Base-by-base conservation (phyloP, 441 rosid species). In the Cnidoscolus chayamansa region DNA sequence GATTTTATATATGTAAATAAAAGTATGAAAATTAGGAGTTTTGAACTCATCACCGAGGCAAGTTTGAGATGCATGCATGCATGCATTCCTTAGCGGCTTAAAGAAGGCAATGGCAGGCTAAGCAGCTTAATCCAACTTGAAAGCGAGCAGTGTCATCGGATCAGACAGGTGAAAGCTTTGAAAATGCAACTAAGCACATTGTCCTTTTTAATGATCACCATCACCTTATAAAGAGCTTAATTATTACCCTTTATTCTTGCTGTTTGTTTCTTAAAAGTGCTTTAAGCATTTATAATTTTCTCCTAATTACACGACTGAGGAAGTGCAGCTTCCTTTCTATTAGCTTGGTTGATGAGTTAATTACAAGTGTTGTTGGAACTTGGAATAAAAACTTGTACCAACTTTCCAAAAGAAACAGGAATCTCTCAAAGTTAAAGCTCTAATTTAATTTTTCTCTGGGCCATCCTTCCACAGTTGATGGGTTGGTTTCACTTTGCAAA, bases 401-500 rank as follows among this genome's bases (percentile, higher is more conserved):
- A 71, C 78, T 79, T 79, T 79, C 58, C 53, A 53, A 15, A 74
- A 79, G 66, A 78, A 68, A 51, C 30, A 8, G 16, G 71, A 77
- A 63, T 68, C 7, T 69, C 48, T 70, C 32, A 75, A 79, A 79
- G 82, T 45, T 49, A 74, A 79, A 71, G 74, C 43, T 19, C 51
- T 54, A 7, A 65, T 20, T 57, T 48, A 40, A 6, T 40, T 40
- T 40, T 3, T 40, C 45, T 3, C 45, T 40, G 45, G 45, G 45
- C 45, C 45, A 40, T 40, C 45, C 45, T 40, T 40, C 4, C 4
- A 40, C 45, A 40, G 7, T 40, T 40, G 45, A 2, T 35, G 40
- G 40, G 5, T 35, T 35, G 5, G 5, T 35, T 35, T 25, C 25
- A 25, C 25, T 25, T 25, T 25, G 25, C 25, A 25, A 25, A 25